Conservation (phyloP, 805 yeast species). For the Schizosaccharomyces cryophilus region DNA sequence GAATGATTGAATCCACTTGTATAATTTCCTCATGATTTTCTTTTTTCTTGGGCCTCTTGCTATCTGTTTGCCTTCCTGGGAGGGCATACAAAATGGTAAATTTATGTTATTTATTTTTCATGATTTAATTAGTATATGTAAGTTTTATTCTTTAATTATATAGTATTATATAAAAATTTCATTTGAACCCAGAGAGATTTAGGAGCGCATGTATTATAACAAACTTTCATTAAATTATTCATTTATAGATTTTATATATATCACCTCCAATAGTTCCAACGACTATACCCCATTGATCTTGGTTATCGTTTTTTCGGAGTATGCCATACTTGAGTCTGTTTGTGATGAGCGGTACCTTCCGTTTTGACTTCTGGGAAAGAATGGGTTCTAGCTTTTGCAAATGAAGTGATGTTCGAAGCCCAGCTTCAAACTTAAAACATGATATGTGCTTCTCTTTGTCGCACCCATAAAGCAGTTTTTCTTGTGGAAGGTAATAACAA, state of each 20-base stretch:
- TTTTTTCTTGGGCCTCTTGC: too few species aligned
- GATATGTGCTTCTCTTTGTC: neutral
- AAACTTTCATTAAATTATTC: neutral
- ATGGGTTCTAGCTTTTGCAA: neutral
- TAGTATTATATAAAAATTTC: too few species aligned
- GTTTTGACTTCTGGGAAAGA: neutral
- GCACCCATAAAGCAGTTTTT: neutral
- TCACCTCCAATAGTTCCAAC: neutral
- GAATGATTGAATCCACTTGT: too few species aligned
- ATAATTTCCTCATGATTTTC: too few species aligned
- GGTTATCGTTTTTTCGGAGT: neutral
- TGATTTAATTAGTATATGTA: too few species aligned
- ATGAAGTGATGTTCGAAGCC: neutral
- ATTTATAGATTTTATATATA: neutral
- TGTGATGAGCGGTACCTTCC: neutral
- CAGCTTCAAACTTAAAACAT: neutral
- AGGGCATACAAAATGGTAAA: too few species aligned
- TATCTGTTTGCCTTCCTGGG: too few species aligned
- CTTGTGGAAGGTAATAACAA: neutral
- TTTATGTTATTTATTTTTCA: too few species aligned
- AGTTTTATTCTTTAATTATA: too few species aligned
- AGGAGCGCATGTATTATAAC: neutral
- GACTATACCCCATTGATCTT: neutral
- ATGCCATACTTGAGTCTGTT: neutral
- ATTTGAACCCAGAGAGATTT: too few species aligned